Evolutionary conservation across 495 filamentous ascomycete genomes (phyloP).

Genomic region (Clavariopsis aquatica): DNA sequence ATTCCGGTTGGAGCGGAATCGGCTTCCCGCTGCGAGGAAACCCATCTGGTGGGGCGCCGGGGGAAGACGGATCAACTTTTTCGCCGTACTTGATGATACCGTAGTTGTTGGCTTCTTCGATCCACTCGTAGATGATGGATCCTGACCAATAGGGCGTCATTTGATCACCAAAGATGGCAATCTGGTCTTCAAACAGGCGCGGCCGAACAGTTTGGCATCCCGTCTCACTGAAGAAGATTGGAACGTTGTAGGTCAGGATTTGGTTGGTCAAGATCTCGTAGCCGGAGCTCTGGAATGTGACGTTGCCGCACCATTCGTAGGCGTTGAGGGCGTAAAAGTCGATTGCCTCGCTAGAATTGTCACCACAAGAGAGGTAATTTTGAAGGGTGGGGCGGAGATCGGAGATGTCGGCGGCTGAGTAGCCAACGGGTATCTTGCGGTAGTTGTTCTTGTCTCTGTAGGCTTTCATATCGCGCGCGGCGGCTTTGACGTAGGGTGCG

Average conservation of each 20-base stretch:
- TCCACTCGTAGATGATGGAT: conserved; percentile 87
- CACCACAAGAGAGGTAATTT: conserved; percentile 79
- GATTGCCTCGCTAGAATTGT: conserved; percentile 64
- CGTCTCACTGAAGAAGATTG: conserved; percentile 55
- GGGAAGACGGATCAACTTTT: conserved; percentile 50
- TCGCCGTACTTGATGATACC: conserved; percentile 79
- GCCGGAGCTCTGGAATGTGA: conserved; percentile 64
- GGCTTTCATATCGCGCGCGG: conserved; percentile 76
- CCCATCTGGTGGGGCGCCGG: conserved; percentile 60
- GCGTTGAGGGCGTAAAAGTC: conserved; percentile 87
- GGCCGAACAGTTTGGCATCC: conserved; percentile 61
- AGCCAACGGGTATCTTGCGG: conserved; percentile 80
- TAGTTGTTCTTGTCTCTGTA: conserved; percentile 78
- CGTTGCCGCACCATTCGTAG: conserved; percentile 83
- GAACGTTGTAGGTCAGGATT: conserved; percentile 63
- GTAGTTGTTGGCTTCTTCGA: conserved; percentile 81
- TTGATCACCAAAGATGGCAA: conserved; percentile 68
- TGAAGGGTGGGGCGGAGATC: conserved; percentile 81
- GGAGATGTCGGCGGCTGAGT: conserved; percentile 86
- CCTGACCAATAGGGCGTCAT: conserved; percentile 81
- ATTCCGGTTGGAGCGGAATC: conserved; percentile 73
- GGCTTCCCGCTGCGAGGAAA: conserved; percentile 72
- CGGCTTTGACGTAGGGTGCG: conserved; percentile 81
- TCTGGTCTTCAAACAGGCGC: conserved; percentile 74
- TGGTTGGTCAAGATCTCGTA: conserved; percentile 66